Conservation (phyloP, 257 asterid species). For the Solanum appendiculatum region DNA sequence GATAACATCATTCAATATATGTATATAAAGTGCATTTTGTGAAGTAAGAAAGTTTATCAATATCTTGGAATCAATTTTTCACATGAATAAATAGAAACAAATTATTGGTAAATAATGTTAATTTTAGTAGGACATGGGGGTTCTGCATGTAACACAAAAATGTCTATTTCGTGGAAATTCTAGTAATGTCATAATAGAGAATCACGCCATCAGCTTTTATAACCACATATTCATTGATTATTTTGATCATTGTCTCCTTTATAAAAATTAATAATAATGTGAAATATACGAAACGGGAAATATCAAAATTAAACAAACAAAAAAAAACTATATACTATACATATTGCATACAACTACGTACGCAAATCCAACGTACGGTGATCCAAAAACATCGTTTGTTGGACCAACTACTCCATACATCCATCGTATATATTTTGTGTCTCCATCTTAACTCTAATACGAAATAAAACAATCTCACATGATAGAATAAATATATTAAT, state of each 20-base stretch:
- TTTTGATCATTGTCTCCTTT: neutral
- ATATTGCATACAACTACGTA: neutral
- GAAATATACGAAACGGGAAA: neutral
- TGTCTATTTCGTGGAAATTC: neutral
- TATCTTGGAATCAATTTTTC: neutral
- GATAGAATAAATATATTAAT: neutral
- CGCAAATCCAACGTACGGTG: neutral
- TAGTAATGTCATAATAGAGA: neutral
- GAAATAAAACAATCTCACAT: neutral
- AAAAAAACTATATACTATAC: neutral
- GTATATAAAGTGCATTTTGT: neutral
- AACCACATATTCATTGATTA: neutral
- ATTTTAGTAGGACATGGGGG: neutral
- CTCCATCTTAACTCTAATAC: neutral
- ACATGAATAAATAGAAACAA: neutral
- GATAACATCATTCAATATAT: neutral
- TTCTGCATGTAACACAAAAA: neutral
- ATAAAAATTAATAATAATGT: neutral
- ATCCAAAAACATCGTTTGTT: conserved; percentile 7
- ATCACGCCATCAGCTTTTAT: neutral
- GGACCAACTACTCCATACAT: conserved; percentile 1
- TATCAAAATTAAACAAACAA: neutral
- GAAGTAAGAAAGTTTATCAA: neutral
- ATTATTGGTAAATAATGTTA: neutral
- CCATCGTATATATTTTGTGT: conserved; percentile 11